Base-by-base conservation (phyloP, 805 yeast genomes). In the Maudiozyma bulderi region DNA sequence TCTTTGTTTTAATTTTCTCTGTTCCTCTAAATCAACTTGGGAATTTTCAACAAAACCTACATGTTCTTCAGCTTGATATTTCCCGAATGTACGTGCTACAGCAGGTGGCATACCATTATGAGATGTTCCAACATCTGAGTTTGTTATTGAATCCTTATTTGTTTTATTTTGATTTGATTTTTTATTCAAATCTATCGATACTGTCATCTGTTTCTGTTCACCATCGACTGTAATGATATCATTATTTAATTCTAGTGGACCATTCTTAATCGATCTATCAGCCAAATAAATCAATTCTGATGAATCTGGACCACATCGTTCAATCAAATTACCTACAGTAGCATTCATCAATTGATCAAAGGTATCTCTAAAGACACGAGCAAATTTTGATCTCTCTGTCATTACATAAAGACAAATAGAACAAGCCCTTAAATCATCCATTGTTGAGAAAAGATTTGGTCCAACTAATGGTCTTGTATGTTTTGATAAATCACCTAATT, bases 291-390 rank as follows among this genome's bases (percentile, higher is more conserved):
- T 68, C 28, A 78, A 63, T 52, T 78, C 83, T 1, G 80, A 70
- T 5, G 83, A 76, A 59, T 78, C 79, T 1, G 82, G 81, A 0
- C 83, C 83, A 67, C 84, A 78, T 57, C 82, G 68, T 48, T 80
- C 77, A 43, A 78, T 75, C 55, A 81, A 64, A 54, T 81, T 80
- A 39, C 80, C 82, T 32, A 80, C 72, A 0, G 86, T 81, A 3
- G 84, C 83, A 53, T 73, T 70, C 79, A 80, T 76, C 51, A 81
- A 63, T 56, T 79, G 82, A 57, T 81, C 87, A 65, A 81, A 81
- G 1, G 84, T 79, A 54, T 81, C 85, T 58, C 86, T 70, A 56
- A 80, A 81, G 37, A 75, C 74, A 14, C 78, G 60, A 1, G 84
- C 85, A 63, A 80, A 77, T 52, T 74, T 74, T 0, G 85, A 77